A percentile compares a stretch with the other conserved stretches of the same genome.
phyloP scores from a whole-genome alignment of 78 protist genomes.

The Andalucia godoyi region DNA sequence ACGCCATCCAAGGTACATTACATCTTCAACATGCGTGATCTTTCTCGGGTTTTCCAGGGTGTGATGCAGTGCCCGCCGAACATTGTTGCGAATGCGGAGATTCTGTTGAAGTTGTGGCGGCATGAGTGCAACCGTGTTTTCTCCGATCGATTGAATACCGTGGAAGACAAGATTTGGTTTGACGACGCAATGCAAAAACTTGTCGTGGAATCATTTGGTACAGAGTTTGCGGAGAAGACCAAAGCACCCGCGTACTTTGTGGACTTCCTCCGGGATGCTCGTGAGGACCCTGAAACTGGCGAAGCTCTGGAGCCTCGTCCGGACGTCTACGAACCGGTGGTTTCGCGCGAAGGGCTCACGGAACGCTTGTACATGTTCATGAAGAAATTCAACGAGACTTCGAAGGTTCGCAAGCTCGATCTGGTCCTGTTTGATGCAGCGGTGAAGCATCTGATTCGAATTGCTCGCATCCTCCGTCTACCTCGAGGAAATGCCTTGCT shows the following conservation, averaged over 20 bases:
- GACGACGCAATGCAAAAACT: background rate
- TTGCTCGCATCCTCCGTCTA: constrained; percentile 40
- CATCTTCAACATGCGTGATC: constrained; percentile 81
- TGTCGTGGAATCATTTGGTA: background rate
- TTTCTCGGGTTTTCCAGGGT: constrained; percentile 39
- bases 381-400: constrained; percentile 48
- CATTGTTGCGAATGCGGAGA: background rate
- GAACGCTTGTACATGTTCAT: background rate
- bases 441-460: constrained; percentile 49
- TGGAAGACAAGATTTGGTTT: constrained; percentile 15
- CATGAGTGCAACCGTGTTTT: constrained; percentile 78
- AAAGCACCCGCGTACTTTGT: constrained; percentile 23
- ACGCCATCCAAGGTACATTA: constrained; percentile 83
- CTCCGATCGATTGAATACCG: constrained; percentile 46
- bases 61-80: constrained; percentile 4
- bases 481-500: constrained; percentile 63
- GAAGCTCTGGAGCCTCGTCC: constrained; percentile 22
- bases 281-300: constrained; percentile 25
- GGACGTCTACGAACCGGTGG: constrained; percentile 34
- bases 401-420: constrained; percentile 23
- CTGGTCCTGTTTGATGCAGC: constrained; percentile 75
- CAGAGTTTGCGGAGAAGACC: background rate
- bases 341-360: background rate
- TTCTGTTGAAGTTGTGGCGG: constrained; percentile 41
- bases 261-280: constrained; percentile 59